Evolutionary conservation across 1,139 yeast genomes (phyloP).

Genomic region (Pichia terricola): DNA sequence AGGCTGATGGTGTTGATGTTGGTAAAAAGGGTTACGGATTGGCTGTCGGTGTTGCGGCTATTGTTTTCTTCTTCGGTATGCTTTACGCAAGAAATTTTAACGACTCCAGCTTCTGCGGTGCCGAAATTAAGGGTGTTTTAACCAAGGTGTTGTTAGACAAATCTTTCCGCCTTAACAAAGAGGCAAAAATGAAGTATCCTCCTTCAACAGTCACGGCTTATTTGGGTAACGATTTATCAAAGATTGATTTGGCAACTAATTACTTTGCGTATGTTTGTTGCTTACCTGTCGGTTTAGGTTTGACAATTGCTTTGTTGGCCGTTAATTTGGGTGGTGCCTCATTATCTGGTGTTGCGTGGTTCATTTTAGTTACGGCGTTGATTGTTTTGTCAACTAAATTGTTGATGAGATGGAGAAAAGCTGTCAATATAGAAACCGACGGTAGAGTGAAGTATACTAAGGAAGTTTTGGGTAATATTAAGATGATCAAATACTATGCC

Average conservation of each 20-base stretch:
- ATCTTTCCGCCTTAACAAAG: slow-evolving; percentile 51
- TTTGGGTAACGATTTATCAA: slow-evolving; percentile 70
- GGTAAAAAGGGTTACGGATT: slow-evolving; percentile 46
- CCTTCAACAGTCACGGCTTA: slow-evolving; percentile 63
- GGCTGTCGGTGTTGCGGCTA: slow-evolving; percentile 43
- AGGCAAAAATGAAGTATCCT: slow-evolving; percentile 50
- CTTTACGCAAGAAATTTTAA: slow-evolving; percentile 44
- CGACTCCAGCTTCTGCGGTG: slow-evolving; percentile 54
- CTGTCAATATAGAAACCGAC: slow-evolving; percentile 36
- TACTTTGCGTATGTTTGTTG: slow-evolving; percentile 60
- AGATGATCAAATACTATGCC: slow-evolving; percentile 40
- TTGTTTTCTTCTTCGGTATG: slow-evolving; percentile 33
- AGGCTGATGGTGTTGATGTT: slow-evolving; percentile 28
- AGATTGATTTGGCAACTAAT: slow-evolving; percentile 68
- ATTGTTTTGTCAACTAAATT: slow-evolving; percentile 25
- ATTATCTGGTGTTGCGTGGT: slow-evolving; percentile 28
- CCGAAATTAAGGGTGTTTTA: slow-evolving; percentile 55
- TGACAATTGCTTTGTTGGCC: slow-evolving; percentile 55
- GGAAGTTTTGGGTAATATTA: slow-evolving; percentile 38
- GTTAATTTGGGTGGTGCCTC: slow-evolving; percentile 68
- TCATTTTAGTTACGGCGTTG: slow-evolving; percentile 20
- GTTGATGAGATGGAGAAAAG: slow-evolving; percentile 30
- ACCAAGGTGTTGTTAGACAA: slow-evolving; percentile 61
- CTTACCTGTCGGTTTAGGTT: slow-evolving; percentile 51
- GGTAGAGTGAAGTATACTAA: slow-evolving; percentile 34